Percentiles rank a stretch among this genome's conserved stretches.
Evolutionary conservation across 768 basidiomycete species (phyloP).

Genomic region (Leccinellum albellum): DNA sequence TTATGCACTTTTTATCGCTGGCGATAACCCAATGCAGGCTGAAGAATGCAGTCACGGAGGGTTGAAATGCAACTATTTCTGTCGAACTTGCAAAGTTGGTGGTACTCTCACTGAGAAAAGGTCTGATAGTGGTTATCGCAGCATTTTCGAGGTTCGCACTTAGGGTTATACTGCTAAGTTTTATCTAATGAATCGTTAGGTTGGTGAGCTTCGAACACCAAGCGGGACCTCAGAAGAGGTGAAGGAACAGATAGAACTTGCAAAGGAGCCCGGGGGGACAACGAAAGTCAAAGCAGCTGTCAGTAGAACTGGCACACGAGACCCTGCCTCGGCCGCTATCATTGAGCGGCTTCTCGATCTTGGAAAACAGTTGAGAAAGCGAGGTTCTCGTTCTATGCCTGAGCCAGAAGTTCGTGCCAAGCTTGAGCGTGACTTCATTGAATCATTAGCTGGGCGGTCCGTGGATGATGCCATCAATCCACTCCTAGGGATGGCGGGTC

Average conservation of each 20-base stretch:
- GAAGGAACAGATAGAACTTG: background rate
- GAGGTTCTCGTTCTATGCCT: too few relatives aligned
- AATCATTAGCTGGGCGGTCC: too few relatives aligned
- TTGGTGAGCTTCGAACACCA: too few relatives aligned
- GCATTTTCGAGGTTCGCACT: constrained; percentile 16
- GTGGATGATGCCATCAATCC: constrained; percentile 10
- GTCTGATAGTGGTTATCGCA: constrained; percentile 24
- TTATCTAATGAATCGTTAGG: too few relatives aligned
- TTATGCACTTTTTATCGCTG: constrained; percentile 19
- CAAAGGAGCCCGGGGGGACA: constrained; percentile 1
- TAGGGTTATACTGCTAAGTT: too few relatives aligned
- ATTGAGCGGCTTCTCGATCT: constrained; percentile 30
- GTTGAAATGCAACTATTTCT: constrained; percentile 31
- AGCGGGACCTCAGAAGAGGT: too few relatives aligned
- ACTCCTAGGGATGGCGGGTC: constrained; percentile 13
- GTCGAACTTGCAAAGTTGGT: constrained; percentile 31
- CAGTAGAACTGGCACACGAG: constrained; percentile 35
- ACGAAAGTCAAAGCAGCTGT: constrained; percentile 16
- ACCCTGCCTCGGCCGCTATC: constrained; percentile 29
- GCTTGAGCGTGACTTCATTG: too few relatives aligned
- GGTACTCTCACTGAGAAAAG: constrained; percentile 23
- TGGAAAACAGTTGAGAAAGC: constrained; percentile 15
- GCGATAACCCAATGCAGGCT: constrained; percentile 38
- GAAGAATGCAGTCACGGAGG: constrained; percentile 35
- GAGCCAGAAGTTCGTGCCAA: too few relatives aligned